Evolutionary conservation across 441 rosid species (phyloP).

Genomic region (Gossypium gossypioides): DNA sequence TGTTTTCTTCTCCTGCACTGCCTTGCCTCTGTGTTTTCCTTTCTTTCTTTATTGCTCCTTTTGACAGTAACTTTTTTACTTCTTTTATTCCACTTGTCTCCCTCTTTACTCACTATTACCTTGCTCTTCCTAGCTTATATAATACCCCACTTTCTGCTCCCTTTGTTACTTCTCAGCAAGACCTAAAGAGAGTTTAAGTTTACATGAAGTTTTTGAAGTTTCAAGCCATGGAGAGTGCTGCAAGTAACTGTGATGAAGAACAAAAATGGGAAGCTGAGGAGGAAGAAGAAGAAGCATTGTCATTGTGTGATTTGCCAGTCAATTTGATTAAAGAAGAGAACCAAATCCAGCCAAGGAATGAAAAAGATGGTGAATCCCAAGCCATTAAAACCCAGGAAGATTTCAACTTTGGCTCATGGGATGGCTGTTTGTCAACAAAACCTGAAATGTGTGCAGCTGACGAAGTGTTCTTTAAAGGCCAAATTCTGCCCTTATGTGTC

Average conservation of each 20-base stretch:
- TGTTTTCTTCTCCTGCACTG: slow-evolving; percentile 14
- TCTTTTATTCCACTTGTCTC: slow-evolving; percentile 26
- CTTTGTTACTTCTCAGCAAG: slow-evolving; percentile 11
- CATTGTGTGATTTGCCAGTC: slow-evolving; percentile 58
- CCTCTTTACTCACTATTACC: slow-evolving; percentile 13
- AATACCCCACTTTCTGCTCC: background rate
- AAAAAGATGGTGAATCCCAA: slow-evolving; percentile 7
- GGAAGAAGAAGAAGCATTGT: slow-evolving; percentile 46
- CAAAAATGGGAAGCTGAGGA: slow-evolving; percentile 13
- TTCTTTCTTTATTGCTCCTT: slow-evolving; percentile 3
- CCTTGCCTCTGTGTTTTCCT: slow-evolving; percentile 6
- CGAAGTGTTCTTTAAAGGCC: slow-evolving; percentile 73
- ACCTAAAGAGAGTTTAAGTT: slow-evolving; percentile 1
- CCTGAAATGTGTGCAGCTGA: slow-evolving; percentile 78
- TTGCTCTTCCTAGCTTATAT: background rate
- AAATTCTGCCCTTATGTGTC: slow-evolving; percentile 59
- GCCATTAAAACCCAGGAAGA: slow-evolving; percentile 28
- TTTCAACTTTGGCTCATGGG: slow-evolving; percentile 54
- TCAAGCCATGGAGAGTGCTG: slow-evolving; percentile 22
- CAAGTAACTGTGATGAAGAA: slow-evolving; percentile 20
- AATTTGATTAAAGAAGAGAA: slow-evolving; percentile 22
- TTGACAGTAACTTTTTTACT: slow-evolving; percentile 12
- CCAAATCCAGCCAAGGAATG: background rate
- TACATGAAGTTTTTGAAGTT: slow-evolving; percentile 16
- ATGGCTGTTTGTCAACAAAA: slow-evolving; percentile 26